These are phyloP conservation scores for Lentinula novae-zelandiae DNA, from an alignment of 1,284 basidiomycete species.

Conservation along the genomic window DNA sequence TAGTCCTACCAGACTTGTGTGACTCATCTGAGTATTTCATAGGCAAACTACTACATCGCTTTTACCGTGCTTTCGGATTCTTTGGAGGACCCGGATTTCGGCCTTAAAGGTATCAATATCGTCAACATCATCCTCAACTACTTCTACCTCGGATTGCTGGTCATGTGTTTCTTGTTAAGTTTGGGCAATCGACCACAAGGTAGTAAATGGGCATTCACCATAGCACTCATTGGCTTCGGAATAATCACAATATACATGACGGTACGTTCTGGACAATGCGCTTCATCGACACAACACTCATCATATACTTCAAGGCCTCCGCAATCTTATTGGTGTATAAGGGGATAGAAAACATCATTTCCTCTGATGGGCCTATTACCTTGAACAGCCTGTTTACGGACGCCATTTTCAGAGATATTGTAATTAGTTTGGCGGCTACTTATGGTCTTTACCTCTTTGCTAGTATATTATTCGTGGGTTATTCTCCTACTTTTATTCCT, in stretches of 20 bases:
- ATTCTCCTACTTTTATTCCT: constrained; percentile 5
- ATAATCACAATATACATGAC: constrained; percentile 93
- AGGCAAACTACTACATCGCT: constrained; percentile 90
- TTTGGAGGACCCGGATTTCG: constrained; percentile 60
- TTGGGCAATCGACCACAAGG: constrained; percentile 94
- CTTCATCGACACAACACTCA: neutral
- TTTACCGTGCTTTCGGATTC: constrained; percentile 76
- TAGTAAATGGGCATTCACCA: constrained; percentile 77
- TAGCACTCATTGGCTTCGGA: constrained; percentile 80
- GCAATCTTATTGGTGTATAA: constrained; percentile 81
- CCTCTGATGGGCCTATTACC: constrained; percentile 41
- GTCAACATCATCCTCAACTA: constrained; percentile 83
- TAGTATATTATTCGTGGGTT: constrained; percentile 78
- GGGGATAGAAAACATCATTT: constrained; percentile 61
- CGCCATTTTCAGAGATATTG: constrained; percentile 80
- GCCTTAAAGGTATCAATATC: constrained; percentile 59
- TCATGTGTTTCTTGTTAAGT: constrained; percentile 88
- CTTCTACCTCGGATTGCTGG: constrained; percentile 82
- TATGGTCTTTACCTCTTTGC: constrained; percentile 81
- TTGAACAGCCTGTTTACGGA: constrained; percentile 65
- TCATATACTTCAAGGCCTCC: constrained; percentile 47
- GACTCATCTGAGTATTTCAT: constrained; percentile 11
- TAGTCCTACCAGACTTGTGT: constrained; percentile 5
- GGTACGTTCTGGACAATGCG: constrained; percentile 38
- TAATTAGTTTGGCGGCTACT: constrained; percentile 83